Conservation (phyloP, 2,329 filamentous ascomycete genomes). For the Cytospora chrysosperma region DNA sequence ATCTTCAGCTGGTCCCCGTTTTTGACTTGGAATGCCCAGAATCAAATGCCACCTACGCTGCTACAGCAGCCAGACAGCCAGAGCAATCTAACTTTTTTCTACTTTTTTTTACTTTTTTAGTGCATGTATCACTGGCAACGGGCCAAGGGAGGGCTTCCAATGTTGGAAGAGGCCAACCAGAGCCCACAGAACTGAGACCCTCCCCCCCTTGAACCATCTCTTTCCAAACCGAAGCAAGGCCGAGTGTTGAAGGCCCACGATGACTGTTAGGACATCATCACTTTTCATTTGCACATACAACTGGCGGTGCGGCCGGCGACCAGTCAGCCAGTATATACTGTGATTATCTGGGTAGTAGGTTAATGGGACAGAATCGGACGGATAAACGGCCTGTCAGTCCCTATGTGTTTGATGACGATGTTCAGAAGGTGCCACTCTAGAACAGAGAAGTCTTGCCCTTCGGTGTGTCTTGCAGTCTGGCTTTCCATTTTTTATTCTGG, state of each 20-base stretch:
- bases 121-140: not conserved
- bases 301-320: not conserved
- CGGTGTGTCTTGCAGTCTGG: not conserved
- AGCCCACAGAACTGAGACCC: not conserved
- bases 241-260: not conserved
- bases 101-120: not conserved
- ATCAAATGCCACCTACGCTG: not conserved
- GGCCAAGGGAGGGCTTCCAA: not conserved
- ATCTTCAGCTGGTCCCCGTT: not conserved
- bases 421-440: not conserved
- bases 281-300: too few relatives aligned
- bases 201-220: not conserved
- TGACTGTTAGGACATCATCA: too few relatives aligned
- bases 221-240: not conserved
- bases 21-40: not conserved
- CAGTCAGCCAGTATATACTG: too few relatives aligned
- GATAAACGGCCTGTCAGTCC: not conserved
- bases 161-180: not conserved
- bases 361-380: too few relatives aligned
- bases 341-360: too few relatives aligned
- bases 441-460: not conserved
- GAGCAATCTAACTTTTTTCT: too few relatives aligned
- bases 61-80: too few relatives aligned
- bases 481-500: not conserved
- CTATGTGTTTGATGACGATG: not conserved